Evolutionary conservation across 805 yeast species (phyloP), one percentile per base, ranked within the genome.

Genomic region (Jamesozyma piceae): DNA sequence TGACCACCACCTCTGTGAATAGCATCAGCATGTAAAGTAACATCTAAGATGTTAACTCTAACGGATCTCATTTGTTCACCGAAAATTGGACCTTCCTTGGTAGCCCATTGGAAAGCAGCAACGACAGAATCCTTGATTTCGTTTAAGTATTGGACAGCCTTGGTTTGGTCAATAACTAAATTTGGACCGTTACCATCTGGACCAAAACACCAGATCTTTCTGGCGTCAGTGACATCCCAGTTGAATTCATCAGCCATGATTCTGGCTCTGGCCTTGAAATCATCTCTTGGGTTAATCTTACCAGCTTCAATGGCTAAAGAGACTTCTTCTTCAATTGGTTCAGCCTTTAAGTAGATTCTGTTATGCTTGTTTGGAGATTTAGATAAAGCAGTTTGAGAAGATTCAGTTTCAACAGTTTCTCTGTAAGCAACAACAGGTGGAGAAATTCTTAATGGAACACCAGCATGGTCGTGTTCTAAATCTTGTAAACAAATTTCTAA

Each of bases 1-100:
- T 90, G 98, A 76, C 97, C 98, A 77, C 95, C 96, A 81, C 97
- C 97, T 85, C 98, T 89, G 85, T 90, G 98, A 75, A 90, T 90
- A 74, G 98, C 96, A 85, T 90, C 98, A 69, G 97, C 95, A 75
- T 90, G 98, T 73, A 90, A 79, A 61, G 96, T 89, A 67, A 90
- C 98, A 82, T 90, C 98, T 77, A 90, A 79, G 67, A 90, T 84
- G 95, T 90, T 90, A 73, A 87, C 75, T 78, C 97, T 88, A 65
- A 88, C 78, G 64, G 95, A 85, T 80, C 98, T 88, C 77, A 88
- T 74, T 72, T 74, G 76, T 80, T 92, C 97, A 78, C 95, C 95
- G 67, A 92, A 77, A 70, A 90, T 75, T 70, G 98, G 98, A 80
- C 98, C 98, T 75, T 92, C 97, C 79, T 85, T 89, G 67, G 97